Evolutionary conservation across 2,329 filamentous ascomycete species (phyloP).

Genomic region (Lasiodiplodia sp.): DNA sequence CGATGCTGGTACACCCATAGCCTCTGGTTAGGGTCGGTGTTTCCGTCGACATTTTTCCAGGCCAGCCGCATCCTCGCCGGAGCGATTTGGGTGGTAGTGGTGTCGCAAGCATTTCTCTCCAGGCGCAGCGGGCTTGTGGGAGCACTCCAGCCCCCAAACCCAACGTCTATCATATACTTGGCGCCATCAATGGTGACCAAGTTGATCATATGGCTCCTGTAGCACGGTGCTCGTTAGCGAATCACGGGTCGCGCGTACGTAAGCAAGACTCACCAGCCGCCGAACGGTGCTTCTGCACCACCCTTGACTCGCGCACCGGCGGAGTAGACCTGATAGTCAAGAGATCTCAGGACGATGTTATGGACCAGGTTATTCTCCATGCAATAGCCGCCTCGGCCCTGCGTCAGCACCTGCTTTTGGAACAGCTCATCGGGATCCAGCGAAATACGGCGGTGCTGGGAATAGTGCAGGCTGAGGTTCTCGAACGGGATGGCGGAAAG

Average conservation of each 20-base stretch:
- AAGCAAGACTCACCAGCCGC: slow-evolving; percentile 40
- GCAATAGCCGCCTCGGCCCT: slow-evolving; percentile 64
- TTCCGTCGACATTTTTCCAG: slow-evolving; percentile 44
- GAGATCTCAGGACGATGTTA: slow-evolving; percentile 57
- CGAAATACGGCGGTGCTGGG: slow-evolving; percentile 50
- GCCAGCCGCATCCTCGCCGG: slow-evolving; percentile 44
- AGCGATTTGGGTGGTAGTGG: slow-evolving; percentile 36
- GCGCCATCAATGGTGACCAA: slow-evolving; percentile 47
- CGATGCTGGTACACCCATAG: slow-evolving; percentile 54
- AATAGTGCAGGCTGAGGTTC: slow-evolving; percentile 62
- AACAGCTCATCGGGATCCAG: slow-evolving; percentile 60
- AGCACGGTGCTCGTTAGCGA: neutral
- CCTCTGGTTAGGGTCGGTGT: slow-evolving; percentile 46
- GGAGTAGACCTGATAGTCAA: slow-evolving; percentile 58
- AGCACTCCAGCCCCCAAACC: slow-evolving; percentile 42
- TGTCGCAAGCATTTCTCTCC: slow-evolving; percentile 36
- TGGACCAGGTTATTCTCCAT: slow-evolving; percentile 67
- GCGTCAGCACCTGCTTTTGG: slow-evolving; percentile 60
- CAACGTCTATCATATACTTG: slow-evolving; percentile 51
- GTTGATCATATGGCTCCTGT: slow-evolving; percentile 55
- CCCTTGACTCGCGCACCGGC: slow-evolving; percentile 51
- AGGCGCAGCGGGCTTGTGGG: slow-evolving; percentile 43
- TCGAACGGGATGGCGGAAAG: slow-evolving; percentile 62
- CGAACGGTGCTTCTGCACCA: slow-evolving; percentile 32
- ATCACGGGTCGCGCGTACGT: slow-evolving; percentile 23